These are phyloP conservation scores for Ploettnerulaceae sp. DNA, from an alignment of 2,329 filamentous ascomycete genomes.

Conservation along the genomic window DNA sequence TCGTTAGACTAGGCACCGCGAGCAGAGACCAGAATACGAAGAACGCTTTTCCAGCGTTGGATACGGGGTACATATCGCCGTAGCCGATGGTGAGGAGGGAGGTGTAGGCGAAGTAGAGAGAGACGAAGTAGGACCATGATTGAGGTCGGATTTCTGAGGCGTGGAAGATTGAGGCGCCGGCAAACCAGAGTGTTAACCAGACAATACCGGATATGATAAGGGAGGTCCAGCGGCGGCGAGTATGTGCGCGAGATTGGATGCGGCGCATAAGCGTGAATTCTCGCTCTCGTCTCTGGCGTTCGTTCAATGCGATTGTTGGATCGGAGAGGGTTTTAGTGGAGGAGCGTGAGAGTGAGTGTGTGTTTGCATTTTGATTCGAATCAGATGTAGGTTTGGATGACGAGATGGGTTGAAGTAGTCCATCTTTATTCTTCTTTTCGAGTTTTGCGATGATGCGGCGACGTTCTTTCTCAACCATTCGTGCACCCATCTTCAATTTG, in stretches of 20 bases:
- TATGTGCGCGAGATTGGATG: conserved; percentile 63
- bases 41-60: conserved; percentile 74
- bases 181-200: conserved; percentile 73
- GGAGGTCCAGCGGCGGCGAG: conserved; percentile 68
- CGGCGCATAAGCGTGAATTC: conserved; percentile 78
- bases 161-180: conserved; percentile 72
- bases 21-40: conserved; percentile 92
- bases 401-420: conserved; percentile 43
- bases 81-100: conserved; percentile 83
- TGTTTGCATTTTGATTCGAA: background rate
- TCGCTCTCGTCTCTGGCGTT: conserved; percentile 58
- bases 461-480: conserved; percentile 57
- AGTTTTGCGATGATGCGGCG: conserved; percentile 44
- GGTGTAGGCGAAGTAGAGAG: conserved; percentile 82
- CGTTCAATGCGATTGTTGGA: conserved; percentile 31
- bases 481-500: conserved; percentile 47
- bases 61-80: conserved; percentile 72
- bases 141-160: conserved; percentile 44
- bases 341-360: conserved; percentile 2
- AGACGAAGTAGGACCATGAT: conserved; percentile 69
- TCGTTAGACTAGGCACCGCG: conserved; percentile 81
- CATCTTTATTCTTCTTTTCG: conserved; percentile 41
- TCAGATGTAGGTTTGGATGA: background rate
- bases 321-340: conserved; percentile 7
- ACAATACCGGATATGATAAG: conserved; percentile 62